Base-by-base conservation (phyloP, 805 yeast genomes). In the Ascoidea rubescens region DNA sequence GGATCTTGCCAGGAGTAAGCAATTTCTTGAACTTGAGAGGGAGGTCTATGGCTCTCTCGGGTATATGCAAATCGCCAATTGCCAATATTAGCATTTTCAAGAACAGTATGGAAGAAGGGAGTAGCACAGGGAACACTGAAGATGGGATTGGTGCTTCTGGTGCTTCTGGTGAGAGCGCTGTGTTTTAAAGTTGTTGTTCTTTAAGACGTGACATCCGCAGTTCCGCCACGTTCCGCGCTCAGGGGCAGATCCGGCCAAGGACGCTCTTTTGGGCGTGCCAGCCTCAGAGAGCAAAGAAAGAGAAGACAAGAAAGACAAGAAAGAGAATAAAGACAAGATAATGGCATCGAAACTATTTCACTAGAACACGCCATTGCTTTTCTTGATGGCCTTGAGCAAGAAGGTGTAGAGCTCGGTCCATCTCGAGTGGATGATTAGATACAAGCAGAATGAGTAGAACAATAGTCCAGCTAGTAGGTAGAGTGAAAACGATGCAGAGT, bases 51-150 rank as follows among this genome's bases (percentile, higher is more conserved):
- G 91, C 86, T 57, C 96, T 71, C 53, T 87, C 89, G 1, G 99
- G 99, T 37, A 91, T 84, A 65, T 83, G 88, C 1, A 91, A 73
- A 63, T 91, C 98, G 7, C 96, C 96, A 56, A 91, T 79, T 2
- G 95, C 95, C 47, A 91, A 70, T 30, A 84, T 70, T 48, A 85
- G 71, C 93, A 85, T 84, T 46, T 21, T 48, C 32, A 7, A 8
- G 17, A 49, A 21, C 28, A 21, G 28, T 21, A 21, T 21, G 28
- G 3, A 21, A 21, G 28, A 21, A 21, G 28, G 28, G 3, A 21
- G 28, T 21, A 21, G 28, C 28, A 21, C 28, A 21, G 28, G 28
- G 28, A 21, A 3, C 28, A 21, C 28, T 2, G 28, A 21, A 21
- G 28, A 21, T 21, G 28, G 28, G 28, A 21, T 21, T 21, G 28